phyloP scores from a whole-genome alignment of 208 protist genomes.

The Paratrypanosoma confusum region DNA sequence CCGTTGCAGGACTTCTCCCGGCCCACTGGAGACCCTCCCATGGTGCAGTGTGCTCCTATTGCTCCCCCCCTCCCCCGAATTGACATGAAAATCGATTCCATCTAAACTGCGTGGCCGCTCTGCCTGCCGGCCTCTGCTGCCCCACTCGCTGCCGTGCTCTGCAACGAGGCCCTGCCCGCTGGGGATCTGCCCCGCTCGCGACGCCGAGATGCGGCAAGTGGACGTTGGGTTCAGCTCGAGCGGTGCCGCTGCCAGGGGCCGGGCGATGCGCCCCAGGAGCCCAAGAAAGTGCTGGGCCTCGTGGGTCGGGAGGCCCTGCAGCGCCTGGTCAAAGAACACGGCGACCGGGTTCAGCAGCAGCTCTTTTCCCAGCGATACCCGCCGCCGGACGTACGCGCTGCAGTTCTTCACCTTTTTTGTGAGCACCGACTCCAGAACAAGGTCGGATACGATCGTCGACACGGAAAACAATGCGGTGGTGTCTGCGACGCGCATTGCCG shows the following conservation, averaged over 20 bases:
- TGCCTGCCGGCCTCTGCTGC: too few species aligned
- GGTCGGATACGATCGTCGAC: slow-evolving; percentile 22
- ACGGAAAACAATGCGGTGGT: slow-evolving; percentile 21
- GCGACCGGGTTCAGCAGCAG: slow-evolving; percentile 44
- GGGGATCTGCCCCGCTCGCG: too few species aligned
- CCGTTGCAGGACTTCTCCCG: too few species aligned
- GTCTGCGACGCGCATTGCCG: slow-evolving; percentile 27
- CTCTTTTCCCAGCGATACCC: slow-evolving; percentile 39
- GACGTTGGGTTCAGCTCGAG: neutral
- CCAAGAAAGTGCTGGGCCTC: slow-evolving; percentile 47
- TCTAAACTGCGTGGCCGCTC: too few species aligned
- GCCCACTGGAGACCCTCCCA: too few species aligned
- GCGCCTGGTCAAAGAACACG: slow-evolving; percentile 33
- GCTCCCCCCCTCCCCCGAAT: too few species aligned
- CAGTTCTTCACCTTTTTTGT: slow-evolving; percentile 20
- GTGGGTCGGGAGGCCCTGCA: slow-evolving; percentile 42
- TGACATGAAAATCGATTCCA: too few species aligned
- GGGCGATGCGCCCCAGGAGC: slow-evolving; percentile 29
- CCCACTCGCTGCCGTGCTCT: too few species aligned
- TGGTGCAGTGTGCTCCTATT: too few species aligned
- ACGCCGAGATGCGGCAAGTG: too few species aligned
- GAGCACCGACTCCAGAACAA: slow-evolving; percentile 19
- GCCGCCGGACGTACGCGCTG: slow-evolving; percentile 30
- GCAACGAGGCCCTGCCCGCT: too few species aligned
- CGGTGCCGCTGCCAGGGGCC: neutral